Evolutionary conservation across 2,329 filamentous ascomycete species (phyloP).

Genomic region (Microsporum audouinii): DNA sequence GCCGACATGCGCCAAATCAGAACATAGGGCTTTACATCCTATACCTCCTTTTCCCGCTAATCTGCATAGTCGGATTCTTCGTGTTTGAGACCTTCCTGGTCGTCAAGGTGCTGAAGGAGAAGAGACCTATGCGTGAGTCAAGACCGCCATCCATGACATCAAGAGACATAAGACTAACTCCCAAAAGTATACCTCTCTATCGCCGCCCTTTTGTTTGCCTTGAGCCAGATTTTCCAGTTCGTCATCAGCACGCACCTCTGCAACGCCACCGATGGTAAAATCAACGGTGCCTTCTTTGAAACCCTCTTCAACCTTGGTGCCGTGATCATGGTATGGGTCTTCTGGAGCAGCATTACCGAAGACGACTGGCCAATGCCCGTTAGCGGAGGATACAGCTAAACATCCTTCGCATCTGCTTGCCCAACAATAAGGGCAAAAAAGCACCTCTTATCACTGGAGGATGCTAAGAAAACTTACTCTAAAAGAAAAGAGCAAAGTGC

Average conservation of each 20-base stretch:
- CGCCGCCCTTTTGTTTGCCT: conserved; percentile 71
- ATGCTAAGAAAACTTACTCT: not conserved
- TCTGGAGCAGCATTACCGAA: conserved; percentile 98
- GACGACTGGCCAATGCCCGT: conserved; percentile 76
- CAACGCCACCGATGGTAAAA: conserved; percentile 66
- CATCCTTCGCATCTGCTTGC: not conserved
- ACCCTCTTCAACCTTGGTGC: conserved; percentile 82
- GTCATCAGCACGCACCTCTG: conserved; percentile 86
- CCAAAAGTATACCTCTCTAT: conserved; percentile 56
- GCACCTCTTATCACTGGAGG: too few relatives aligned
- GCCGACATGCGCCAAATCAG: conserved; percentile 46
- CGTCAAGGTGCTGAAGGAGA: conserved; percentile 72
- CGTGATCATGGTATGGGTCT: conserved; percentile 76
- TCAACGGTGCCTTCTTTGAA: conserved; percentile 87
- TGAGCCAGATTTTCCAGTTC: conserved; percentile 94
- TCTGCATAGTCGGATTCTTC: conserved; percentile 84
- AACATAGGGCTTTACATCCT: conserved; percentile 85
- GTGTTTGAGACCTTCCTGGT: conserved; percentile 75
- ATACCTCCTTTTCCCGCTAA: conserved; percentile 77
- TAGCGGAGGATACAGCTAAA: conserved; percentile 23
- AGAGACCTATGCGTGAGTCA: conserved; percentile 67
- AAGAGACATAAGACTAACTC: not conserved
- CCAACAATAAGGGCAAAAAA: not conserved
- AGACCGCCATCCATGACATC: not conserved
- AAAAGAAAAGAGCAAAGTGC: not conserved